Percentiles rank a stretch among this genome's conserved stretches.
Conservation (phyloP, 768 basidiomycete genomes). For the Termitomyces sp. region DNA sequence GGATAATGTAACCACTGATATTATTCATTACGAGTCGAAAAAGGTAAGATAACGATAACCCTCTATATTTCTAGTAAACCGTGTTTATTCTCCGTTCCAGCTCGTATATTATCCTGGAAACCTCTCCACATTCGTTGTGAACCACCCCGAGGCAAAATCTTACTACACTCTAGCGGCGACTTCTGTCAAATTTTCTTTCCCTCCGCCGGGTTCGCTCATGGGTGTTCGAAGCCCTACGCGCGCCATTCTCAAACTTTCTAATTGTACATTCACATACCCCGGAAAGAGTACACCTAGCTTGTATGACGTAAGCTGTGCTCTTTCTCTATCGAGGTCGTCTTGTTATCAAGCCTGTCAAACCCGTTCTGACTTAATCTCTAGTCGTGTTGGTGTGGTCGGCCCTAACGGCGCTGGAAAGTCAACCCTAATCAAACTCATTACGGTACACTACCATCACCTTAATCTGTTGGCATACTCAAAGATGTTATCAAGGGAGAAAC, state of each 20-base stretch:
- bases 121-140: conserved; percentile 82
- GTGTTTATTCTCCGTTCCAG: conserved; percentile 27
- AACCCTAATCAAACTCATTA: conserved; percentile 90
- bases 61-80: not conserved
- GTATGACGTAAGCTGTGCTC: conserved; percentile 82
- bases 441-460: conserved; percentile 35
- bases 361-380: conserved; percentile 24
- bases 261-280: conserved; percentile 94
- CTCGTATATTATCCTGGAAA: conserved; percentile 94
- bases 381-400: conserved; percentile 87
- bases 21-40: conserved; percentile 95
- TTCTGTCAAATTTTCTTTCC: conserved; percentile 93
- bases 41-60: conserved; percentile 40
- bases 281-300: conserved; percentile 77
- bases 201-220: conserved; percentile 93
- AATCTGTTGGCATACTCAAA: conserved; percentile 5
- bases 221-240: conserved; percentile 95
- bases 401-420: conserved; percentile 97
- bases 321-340: conserved; percentile 82
- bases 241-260: conserved; percentile 87
- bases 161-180: conserved; percentile 96
- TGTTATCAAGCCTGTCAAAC: conserved; percentile 12
- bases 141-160: conserved; percentile 89
- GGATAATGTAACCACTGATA: conserved; percentile 93
- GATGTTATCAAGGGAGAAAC: conserved; percentile 67